A percentile compares a stretch with the other conserved stretches of the same genome.
phyloP scores from a whole-genome alignment of 441 rosid species.

The Jatropha podagrica region DNA sequence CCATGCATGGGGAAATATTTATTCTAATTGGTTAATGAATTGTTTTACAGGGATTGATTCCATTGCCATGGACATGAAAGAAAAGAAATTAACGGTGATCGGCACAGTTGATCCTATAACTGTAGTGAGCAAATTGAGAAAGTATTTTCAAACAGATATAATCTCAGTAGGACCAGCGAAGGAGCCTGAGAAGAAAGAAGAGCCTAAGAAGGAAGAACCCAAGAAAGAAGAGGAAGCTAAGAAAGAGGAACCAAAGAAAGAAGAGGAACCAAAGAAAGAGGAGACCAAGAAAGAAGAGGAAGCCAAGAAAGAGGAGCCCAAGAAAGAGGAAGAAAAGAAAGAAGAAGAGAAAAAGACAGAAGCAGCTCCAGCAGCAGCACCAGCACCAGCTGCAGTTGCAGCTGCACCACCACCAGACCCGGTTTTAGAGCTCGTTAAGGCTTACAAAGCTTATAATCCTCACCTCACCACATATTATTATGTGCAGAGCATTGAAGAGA shows the following conservation, averaged over 20 bases:
- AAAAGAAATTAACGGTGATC: constrained; percentile 65
- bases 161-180: constrained; percentile 82
- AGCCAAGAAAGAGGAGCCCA: constrained; percentile 40
- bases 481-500: constrained; percentile 84
- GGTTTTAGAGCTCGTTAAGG: constrained; percentile 66
- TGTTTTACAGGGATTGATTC: constrained; percentile 67
- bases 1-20: neutral
- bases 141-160: constrained; percentile 73
- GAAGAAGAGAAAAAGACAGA: constrained; percentile 40
- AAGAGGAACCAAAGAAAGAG: constrained; percentile 33
- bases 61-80: constrained; percentile 85
- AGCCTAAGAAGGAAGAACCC: constrained; percentile 63
- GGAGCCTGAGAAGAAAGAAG: constrained; percentile 91
- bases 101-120: constrained; percentile 84
- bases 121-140: constrained; percentile 78
- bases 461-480: constrained; percentile 67
- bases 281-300: constrained; percentile 38
- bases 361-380: constrained; percentile 19
- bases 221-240: constrained; percentile 32
- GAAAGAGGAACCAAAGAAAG: constrained; percentile 27
- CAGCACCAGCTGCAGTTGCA: constrained; percentile 15
- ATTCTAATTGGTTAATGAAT: neutral
- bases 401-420: constrained; percentile 54
- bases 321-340: constrained; percentile 48
- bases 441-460: constrained; percentile 85